Evolutionary conservation across 306 rosid species (phyloP).

Genomic region (Fagus crenata): DNA sequence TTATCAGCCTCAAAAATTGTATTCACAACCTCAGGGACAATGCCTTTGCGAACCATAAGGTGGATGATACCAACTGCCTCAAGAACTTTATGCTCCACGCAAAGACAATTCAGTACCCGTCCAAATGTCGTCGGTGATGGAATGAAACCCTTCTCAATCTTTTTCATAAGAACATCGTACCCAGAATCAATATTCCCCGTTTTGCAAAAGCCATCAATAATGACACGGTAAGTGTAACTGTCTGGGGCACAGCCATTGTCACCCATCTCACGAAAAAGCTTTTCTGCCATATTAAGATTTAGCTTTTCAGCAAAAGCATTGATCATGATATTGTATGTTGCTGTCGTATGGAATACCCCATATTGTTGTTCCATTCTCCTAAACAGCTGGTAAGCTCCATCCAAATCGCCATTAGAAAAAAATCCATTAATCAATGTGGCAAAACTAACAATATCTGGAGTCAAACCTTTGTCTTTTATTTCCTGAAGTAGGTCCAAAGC

Average conservation of each 20-base stretch:
- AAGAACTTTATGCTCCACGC: conserved; percentile 54
- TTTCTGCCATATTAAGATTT: conserved; percentile 50
- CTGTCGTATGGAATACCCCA: conserved; percentile 55
- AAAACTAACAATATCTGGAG: conserved; percentile 66
- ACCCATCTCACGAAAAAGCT: conserved; percentile 64
- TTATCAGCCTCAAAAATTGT: conserved; percentile 80
- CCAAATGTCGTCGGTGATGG: conserved; percentile 75
- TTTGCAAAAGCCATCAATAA: conserved; percentile 85
- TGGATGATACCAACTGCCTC: conserved; percentile 75
- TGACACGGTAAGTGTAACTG: conserved; percentile 66
- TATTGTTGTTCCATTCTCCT: conserved; percentile 46
- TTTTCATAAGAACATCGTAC: conserved; percentile 56
- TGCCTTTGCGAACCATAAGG: conserved; percentile 72
- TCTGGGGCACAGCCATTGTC: conserved; percentile 54
- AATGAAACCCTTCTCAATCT: conserved; percentile 56
- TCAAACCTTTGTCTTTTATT: conserved; percentile 57
- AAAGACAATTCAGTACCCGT: conserved; percentile 74
- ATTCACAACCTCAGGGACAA: conserved; percentile 72
- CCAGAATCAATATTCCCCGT: conserved; percentile 61
- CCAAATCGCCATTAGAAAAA: conserved; percentile 63
- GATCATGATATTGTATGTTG: conserved; percentile 68
- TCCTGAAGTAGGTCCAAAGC: conserved; percentile 64
- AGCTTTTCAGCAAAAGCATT: conserved; percentile 69
- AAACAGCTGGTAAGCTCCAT: conserved; percentile 68
- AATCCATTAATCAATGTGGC: conserved; percentile 71